A percentile compares a stretch with the other conserved stretches of the same genome.
Evolutionary conservation across 495 filamentous ascomycete species (phyloP).

Genomic region (Aspergillus mulundensis): DNA sequence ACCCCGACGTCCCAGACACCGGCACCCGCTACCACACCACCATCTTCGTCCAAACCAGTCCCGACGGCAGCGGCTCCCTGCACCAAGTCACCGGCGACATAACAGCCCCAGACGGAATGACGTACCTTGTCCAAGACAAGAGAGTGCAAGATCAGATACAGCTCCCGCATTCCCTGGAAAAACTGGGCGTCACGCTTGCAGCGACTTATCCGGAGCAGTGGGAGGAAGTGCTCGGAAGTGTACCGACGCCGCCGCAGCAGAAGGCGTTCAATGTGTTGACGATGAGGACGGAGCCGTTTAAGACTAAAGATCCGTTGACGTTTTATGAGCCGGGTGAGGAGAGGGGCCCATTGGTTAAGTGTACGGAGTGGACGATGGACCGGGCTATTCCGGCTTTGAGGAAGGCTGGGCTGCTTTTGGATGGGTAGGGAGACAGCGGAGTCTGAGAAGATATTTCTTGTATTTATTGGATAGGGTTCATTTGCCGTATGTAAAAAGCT

Average conservation of each 20-base stretch:
- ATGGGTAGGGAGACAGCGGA: no score
- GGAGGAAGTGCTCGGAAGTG: not conserved
- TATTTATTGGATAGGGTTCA: no score
- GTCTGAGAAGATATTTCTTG: no score
- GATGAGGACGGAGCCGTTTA: slow-evolving; percentile 22
- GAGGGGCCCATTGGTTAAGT: slow-evolving; percentile 22
- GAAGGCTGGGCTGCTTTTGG: slow-evolving; percentile 5
- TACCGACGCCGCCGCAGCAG: slow-evolving; percentile 19
- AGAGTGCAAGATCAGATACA: slow-evolving; percentile 14
- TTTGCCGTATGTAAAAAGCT: no score
- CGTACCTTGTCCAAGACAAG: slow-evolving; percentile 11
- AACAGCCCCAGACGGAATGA: slow-evolving; percentile 19
- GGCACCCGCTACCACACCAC: slow-evolving; percentile 23
- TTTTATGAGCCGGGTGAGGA: slow-evolving; percentile 24
- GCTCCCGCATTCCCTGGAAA: slow-evolving; percentile 16
- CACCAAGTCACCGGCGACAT: slow-evolving; percentile 33
- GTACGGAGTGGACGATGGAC: slow-evolving; percentile 29
- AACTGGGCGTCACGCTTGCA: slow-evolving; percentile 16
- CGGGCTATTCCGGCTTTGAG: slow-evolving; percentile 20
- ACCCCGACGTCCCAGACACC: slow-evolving; percentile 20
- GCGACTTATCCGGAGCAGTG: slow-evolving; percentile 12
- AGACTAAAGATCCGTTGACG: slow-evolving; percentile 15
- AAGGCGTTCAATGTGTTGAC: slow-evolving; percentile 23
- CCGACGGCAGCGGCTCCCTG: slow-evolving; percentile 15
- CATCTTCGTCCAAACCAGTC: slow-evolving; percentile 26